Base-by-base conservation (phyloP, 2,329 filamentous ascomycete species). In the Penicillium sp. region DNA sequence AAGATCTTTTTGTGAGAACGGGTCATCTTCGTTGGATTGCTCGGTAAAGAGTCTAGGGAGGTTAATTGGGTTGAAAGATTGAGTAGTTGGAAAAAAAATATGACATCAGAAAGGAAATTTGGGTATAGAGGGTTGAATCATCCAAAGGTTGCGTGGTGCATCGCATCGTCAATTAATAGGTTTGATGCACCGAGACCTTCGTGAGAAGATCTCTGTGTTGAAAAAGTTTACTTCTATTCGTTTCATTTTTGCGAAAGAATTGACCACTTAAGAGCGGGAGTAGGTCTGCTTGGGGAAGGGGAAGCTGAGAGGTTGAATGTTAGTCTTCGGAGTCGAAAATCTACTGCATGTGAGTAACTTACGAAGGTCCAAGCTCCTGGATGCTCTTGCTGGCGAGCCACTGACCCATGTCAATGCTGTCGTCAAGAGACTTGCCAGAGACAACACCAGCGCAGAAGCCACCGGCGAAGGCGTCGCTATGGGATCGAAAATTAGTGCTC, bases 341-440 rank as follows among this genome's bases (percentile, higher is more conserved):
- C 16, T 25, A 38, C n/a, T 57, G 28, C 2, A 16, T 37, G 10
- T 13, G 16, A 5, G 25, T 66, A 59, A 90, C 91, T 85, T 89
- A 98, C 90, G 93, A 95, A 80, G 94, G 93, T 72, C 95, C 95
- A 71, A 97, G 84, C 82, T 98, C 93, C 82, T 94, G 89, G 78
- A 99, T 94, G 84, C 93, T 95, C 73, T 97, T 84, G 74, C 90
- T 89, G 53, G 95, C 95, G 68, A 99, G 86, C 95, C 95, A 99
- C 81, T 97, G 93, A 67, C 95, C 95, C 85, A 95, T 91, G 78
- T 97, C 91, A 70, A 99, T 85, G 73, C 85, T 85, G 68, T 88
- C 87, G 71, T 90, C 88, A 54, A 99, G 84, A 57, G 87, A 77
- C 83, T 95, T 91, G 78, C 90, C 92, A 79, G 94, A 84, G 64